Evolutionary conservation across 2,329 filamentous ascomycete species (phyloP).

Genomic region (Phyllosticta citribraziliensis): DNA sequence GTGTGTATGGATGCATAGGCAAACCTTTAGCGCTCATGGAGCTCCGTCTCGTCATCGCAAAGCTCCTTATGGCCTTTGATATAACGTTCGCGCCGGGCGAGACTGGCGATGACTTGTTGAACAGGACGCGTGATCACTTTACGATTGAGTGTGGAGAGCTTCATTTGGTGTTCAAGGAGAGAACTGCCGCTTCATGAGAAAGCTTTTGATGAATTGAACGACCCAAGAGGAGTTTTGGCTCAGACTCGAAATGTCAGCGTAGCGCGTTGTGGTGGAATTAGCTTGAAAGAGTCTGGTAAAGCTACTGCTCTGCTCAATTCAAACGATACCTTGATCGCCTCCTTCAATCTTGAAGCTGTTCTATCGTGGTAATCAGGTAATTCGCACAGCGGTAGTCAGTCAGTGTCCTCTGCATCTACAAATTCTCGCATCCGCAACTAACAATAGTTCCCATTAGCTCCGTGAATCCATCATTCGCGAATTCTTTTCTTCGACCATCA

Average conservation of each 20-base stretch:
- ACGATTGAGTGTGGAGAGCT: slow-evolving; percentile 3
- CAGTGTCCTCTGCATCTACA: too few relatives aligned
- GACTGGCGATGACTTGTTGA: not conserved
- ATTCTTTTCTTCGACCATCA: too few relatives aligned
- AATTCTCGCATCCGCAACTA: too few relatives aligned
- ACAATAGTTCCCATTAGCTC: too few relatives aligned
- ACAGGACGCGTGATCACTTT: slow-evolving; percentile 3
- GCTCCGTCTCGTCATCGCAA: slow-evolving; percentile 45
- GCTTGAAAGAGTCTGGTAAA: too few relatives aligned
- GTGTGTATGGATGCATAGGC: not conserved
- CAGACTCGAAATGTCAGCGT: not conserved
- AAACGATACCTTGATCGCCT: too few relatives aligned
- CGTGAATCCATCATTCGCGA: too few relatives aligned
- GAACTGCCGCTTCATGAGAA: not conserved
- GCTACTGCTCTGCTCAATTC: too few relatives aligned
- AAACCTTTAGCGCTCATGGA: slow-evolving; percentile 7
- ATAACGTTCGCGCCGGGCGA: slow-evolving; percentile 20
- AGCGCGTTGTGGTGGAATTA: not conserved
- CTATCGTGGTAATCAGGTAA: too few relatives aligned
- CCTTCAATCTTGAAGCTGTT: too few relatives aligned
- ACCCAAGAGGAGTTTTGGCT: too few relatives aligned
- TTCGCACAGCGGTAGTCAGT: too few relatives aligned
- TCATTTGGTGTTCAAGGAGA: slow-evolving; percentile 2
- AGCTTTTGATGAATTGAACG: not conserved
- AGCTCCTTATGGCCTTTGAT: slow-evolving; percentile 53